Evolutionary conservation across 306 rosid genomes (phyloP).

Genomic region (Medicago arabica): DNA sequence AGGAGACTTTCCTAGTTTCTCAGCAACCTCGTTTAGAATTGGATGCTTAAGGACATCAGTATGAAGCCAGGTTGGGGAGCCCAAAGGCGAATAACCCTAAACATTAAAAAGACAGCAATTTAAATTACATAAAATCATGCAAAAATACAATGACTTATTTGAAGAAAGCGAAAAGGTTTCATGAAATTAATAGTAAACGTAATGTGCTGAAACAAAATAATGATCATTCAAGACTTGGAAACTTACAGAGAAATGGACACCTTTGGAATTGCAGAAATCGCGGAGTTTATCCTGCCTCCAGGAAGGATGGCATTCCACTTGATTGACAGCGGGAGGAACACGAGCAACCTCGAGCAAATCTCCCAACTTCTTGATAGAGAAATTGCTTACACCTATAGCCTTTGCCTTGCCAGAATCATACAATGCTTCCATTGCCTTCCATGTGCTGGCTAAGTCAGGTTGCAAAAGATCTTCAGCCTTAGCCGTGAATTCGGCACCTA

Average conservation of each 20-base stretch:
- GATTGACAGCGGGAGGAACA: conserved; percentile 74
- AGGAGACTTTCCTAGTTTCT: conserved; percentile 70
- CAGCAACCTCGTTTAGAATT: conserved; percentile 51
- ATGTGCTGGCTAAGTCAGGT: conserved; percentile 61
- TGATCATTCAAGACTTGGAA: conserved; percentile 8
- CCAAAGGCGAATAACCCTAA: conserved; percentile 80
- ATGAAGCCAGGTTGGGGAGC: conserved; percentile 75
- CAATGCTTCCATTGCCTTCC: conserved; percentile 82
- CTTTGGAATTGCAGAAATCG: conserved; percentile 65
- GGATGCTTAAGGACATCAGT: conserved; percentile 70
- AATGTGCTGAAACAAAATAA: not conserved
- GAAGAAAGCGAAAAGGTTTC: not conserved
- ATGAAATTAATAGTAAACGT: conserved; percentile 19
- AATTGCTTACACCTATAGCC: conserved; percentile 80
- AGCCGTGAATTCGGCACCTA: no score
- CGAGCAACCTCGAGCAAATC: conserved; percentile 63
- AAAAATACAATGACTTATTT: no score
- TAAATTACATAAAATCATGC: not conserved
- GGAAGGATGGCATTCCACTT: conserved; percentile 79
- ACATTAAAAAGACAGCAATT: no score
- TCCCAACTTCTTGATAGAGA: conserved; percentile 65
- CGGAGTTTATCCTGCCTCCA: conserved; percentile 69
- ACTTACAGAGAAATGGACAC: conserved; percentile 79
- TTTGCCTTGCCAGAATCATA: conserved; percentile 73
- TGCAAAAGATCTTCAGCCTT: conserved; percentile 38